Conservation (phyloP, 2,329 filamentous ascomycete genomes). For the Phialocephala sp. region DNA sequence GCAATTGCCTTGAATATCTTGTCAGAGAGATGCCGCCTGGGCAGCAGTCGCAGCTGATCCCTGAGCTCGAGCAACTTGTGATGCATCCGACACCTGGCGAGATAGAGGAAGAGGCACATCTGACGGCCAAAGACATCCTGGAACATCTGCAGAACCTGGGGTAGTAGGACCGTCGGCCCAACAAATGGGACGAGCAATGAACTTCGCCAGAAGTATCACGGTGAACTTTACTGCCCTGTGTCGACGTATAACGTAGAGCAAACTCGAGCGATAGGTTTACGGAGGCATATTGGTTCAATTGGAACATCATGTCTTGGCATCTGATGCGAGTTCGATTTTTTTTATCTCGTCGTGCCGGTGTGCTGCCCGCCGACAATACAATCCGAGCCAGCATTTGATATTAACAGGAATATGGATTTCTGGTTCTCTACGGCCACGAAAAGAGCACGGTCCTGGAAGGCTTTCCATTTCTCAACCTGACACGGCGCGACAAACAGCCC, state of each 20-base stretch:
- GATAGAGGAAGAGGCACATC: conserved; percentile 50
- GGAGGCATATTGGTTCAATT: neutral
- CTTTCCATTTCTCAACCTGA: neutral
- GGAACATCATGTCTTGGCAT: neutral
- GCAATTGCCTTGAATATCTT: conserved; percentile 13
- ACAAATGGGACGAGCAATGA: neutral
- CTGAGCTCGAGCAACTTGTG: conserved; percentile 61
- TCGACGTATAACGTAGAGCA: too few species aligned
- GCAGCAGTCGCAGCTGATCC: conserved; percentile 47
- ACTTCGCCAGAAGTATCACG: neutral
- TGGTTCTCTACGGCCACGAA: too few species aligned
- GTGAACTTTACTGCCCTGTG: neutral
- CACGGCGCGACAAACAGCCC: neutral
- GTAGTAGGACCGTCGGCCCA: neutral
- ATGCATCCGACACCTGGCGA: conserved; percentile 67
- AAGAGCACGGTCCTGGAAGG: neutral
- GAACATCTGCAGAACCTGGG: neutral
- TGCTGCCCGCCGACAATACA: neutral
- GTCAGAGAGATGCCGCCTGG: conserved; percentile 27
- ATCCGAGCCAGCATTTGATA: neutral
- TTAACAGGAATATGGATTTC: neutral
- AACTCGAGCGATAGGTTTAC: too few species aligned
- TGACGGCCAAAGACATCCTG: conserved; percentile 48
- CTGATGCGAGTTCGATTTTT: neutral
- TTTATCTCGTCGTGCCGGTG: neutral